These are phyloP conservation scores for Tetramitus jugosus DNA, from an alignment of 208 protist species.

Conservation along the genomic window DNA sequence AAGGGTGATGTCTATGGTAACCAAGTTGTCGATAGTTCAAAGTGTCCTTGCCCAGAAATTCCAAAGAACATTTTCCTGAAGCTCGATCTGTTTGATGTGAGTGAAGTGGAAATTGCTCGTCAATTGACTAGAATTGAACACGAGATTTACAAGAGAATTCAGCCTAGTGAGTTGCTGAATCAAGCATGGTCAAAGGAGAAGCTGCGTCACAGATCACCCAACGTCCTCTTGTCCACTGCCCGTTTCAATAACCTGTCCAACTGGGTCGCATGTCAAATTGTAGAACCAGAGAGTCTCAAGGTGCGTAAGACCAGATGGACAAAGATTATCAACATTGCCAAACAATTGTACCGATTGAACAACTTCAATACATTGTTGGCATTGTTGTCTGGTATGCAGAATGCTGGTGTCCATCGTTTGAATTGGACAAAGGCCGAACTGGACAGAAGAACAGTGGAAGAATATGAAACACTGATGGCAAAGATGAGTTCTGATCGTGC, in stretches of 20 bases:
- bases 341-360: background rate
- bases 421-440: background rate
- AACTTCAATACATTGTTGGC: background rate
- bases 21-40: no score
- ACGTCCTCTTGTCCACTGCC: background rate
- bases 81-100: background rate
- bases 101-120: background rate
- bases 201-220: slow-evolving; percentile 1
- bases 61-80: background rate
- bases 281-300: background rate
- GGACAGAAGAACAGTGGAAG: background rate
- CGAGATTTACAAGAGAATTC: background rate
- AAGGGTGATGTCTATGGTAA: background rate
- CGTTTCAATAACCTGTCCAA: background rate
- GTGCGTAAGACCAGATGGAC: background rate
- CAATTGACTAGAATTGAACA: slow-evolving; percentile 10
- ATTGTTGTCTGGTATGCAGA: background rate
- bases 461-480: background rate
- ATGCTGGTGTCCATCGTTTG: background rate
- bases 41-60: background rate
- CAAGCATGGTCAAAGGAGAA: slow-evolving; percentile 25
- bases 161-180: slow-evolving; percentile 26
- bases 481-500: background rate
- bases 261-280: background rate
- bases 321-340: background rate